These are phyloP conservation scores for Metschnikowia lachancei DNA, from an alignment of 805 yeast genomes.

Conservation along the genomic window DNA sequence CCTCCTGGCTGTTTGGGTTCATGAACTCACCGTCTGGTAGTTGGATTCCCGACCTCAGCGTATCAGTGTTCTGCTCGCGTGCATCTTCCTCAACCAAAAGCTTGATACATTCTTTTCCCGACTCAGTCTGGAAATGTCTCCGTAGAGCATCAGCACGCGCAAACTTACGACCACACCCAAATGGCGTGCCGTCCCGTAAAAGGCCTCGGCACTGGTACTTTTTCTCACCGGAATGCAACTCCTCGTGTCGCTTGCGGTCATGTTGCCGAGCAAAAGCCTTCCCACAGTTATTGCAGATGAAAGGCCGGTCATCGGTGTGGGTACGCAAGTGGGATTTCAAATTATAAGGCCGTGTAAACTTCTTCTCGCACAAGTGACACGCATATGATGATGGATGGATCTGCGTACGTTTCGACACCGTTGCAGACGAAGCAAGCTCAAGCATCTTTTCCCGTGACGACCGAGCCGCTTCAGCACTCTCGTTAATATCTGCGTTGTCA, in stretches of 20 bases:
- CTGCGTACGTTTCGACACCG: slow-evolving; percentile 54
- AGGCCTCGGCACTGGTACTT: slow-evolving; percentile 68
- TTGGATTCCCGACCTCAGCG: slow-evolving; percentile 17
- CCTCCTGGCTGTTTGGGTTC: slow-evolving; percentile 14
- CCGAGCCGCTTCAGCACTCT: slow-evolving; percentile 7
- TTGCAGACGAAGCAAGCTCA: slow-evolving; percentile 61
- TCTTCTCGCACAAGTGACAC: slow-evolving; percentile 80
- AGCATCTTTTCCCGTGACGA: slow-evolving; percentile 56
- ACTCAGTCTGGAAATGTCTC: slow-evolving; percentile 46
- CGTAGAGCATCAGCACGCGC: slow-evolving; percentile 47
- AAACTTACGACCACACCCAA: slow-evolving; percentile 46
- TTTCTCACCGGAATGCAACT: slow-evolving; percentile 72
- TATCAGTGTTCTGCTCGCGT: slow-evolving; percentile 21
- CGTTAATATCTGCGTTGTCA: slow-evolving; percentile 15
- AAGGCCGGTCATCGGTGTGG: slow-evolving; percentile 83
- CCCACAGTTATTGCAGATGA: slow-evolving; percentile 68
- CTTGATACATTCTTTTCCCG: slow-evolving; percentile 44
- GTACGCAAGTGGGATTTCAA: slow-evolving; percentile 88
- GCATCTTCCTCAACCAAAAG: slow-evolving; percentile 42
- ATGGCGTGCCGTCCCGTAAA: slow-evolving; percentile 49
- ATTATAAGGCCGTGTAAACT: slow-evolving; percentile 90
- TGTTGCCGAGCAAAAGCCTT: slow-evolving; percentile 63
- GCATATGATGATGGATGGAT: slow-evolving; percentile 73
- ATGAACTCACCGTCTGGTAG: slow-evolving; percentile 22
- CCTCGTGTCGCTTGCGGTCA: slow-evolving; percentile 46